Base-by-base conservation (phyloP, 352 stramenopile genomes). In the Halophytophthora polymorphica region DNA sequence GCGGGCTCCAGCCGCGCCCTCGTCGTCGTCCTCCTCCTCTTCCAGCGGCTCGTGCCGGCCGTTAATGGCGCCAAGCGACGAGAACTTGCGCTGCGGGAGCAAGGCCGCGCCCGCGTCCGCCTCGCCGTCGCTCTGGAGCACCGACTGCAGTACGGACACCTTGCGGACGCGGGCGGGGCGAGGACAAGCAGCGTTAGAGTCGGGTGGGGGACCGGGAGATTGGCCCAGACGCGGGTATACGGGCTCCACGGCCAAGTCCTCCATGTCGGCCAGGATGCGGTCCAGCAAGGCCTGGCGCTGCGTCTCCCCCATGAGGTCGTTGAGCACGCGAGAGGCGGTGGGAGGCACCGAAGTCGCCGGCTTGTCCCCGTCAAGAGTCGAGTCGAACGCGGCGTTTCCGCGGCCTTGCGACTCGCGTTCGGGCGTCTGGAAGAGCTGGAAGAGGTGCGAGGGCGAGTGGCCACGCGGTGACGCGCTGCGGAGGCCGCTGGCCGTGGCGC, bases 251-350 rank as follows among this genome's bases (percentile, higher is more conserved):
- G 66, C 59, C 22, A 86, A 64, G 33, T 67, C 69, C 15, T 86
- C 61, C 74, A 88, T 88, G 21, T 86, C 77, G n/a, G 64, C 67
- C 61, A 88, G 69, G 53, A 86, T 76, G 1, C 75, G 65, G 47
- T 77, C 66, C 4, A 88, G 58, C 65, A 86, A 71, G 1, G 63
- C 73, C 60, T 86, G 66, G 2, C 77, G 72, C 34, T 88, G 77
- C 1, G 72, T 85, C 42, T 86, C 74, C 0, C 77, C 77, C 37
- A 74, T 67, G 33, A 88, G 66, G 39, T 85, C 69, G 35, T 80
- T 69, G 13, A 83, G 48, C 13, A 69, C 68, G 6, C 66, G 65
- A 23, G 64, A 52, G 2, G 61, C 6, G 13, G 11, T 38, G 13
- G 33, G 33, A 56, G 14, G 52, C 17, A n/a, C n/a, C n/a, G n/a